Conservation (phyloP, 225 moss, liverwort and hornwort species). For the Takakia lepidozioides region DNA sequence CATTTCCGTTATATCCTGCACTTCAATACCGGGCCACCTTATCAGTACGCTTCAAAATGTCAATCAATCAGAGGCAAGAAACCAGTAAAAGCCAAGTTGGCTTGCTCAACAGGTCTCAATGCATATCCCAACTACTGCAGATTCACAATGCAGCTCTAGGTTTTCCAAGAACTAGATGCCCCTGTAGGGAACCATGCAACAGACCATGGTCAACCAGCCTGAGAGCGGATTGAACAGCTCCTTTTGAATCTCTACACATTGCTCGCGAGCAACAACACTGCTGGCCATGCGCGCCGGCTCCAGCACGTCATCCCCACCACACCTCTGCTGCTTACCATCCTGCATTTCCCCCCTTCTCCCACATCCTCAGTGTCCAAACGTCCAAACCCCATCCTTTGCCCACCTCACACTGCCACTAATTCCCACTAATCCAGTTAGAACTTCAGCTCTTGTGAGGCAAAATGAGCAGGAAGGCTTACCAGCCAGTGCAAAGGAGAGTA, state of each 20-base stretch:
- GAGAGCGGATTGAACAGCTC: slow-evolving; percentile 8
- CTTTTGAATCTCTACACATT: slow-evolving; percentile 5
- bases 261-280: slow-evolving; percentile 3
- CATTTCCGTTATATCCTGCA: slow-evolving; percentile 7
- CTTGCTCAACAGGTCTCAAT: too few relatives aligned
- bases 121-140: too few relatives aligned
- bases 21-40: background rate
- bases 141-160: too few relatives aligned
- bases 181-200: background rate
- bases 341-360: slow-evolving; percentile 1
- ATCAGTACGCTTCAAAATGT: background rate
- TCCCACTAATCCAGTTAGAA: too few relatives aligned
- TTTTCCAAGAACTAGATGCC: too few relatives aligned
- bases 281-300: background rate
- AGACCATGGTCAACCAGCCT: slow-evolving; percentile 5
- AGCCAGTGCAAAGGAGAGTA: slow-evolving; percentile 4
- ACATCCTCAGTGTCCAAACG: too few relatives aligned
- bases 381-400: too few relatives aligned
- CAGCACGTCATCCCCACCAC: slow-evolving; percentile 1
- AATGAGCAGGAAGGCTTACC: slow-evolving; percentile 2
- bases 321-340: slow-evolving; percentile 6
- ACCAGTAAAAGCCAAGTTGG: too few relatives aligned
- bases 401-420: too few relatives aligned
- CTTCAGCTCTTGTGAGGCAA: too few relatives aligned
- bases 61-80: too few relatives aligned